Evolutionary conservation across 176 grass and related monocot genomes (phyloP).

Genomic region (Raddia distichophylla): DNA sequence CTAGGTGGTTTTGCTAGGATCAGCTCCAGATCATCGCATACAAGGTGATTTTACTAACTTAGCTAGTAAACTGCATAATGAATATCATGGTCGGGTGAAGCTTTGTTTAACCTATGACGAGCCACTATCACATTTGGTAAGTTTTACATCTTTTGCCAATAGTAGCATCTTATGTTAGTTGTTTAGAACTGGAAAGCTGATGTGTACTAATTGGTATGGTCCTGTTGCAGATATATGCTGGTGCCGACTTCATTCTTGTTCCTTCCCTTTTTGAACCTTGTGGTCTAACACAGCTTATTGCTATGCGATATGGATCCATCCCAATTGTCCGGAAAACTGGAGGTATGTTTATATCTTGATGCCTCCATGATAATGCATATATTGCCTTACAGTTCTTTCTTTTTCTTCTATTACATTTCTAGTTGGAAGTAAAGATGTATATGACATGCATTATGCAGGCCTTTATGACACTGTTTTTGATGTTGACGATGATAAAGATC

Average conservation of each 20-base stretch:
- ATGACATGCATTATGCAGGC: slow-evolving; percentile 44
- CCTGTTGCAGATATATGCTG: slow-evolving; percentile 87
- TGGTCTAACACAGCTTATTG: slow-evolving; percentile 90
- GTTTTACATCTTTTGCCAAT: slow-evolving; percentile 19
- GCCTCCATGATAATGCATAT: background rate
- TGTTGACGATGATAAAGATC: slow-evolving; percentile 73
- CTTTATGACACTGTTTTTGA: slow-evolving; percentile 93
- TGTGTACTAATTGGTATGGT: slow-evolving; percentile 19
- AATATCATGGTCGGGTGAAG: slow-evolving; percentile 64
- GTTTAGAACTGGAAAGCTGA: slow-evolving; percentile 22
- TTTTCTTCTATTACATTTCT: background rate
- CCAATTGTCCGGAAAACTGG: slow-evolving; percentile 94
- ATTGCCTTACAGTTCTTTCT: background rate
- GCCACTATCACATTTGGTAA: slow-evolving; percentile 88
- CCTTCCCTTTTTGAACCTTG: slow-evolving; percentile 95
- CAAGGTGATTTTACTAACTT: slow-evolving; percentile 84
- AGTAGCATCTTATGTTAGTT: background rate
- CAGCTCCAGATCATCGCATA: slow-evolving; percentile 89
- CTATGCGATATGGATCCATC: slow-evolving; percentile 97
- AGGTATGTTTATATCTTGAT: slow-evolving; percentile 50
- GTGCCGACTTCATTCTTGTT: slow-evolving; percentile 95
- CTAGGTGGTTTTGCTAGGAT: slow-evolving; percentile 92
- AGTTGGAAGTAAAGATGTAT: background rate
- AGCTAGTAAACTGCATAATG: slow-evolving; percentile 65
- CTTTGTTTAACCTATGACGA: slow-evolving; percentile 93